phyloP scores from a whole-genome alignment of 352 stramenopile species.

The Pythium folliculosum region DNA sequence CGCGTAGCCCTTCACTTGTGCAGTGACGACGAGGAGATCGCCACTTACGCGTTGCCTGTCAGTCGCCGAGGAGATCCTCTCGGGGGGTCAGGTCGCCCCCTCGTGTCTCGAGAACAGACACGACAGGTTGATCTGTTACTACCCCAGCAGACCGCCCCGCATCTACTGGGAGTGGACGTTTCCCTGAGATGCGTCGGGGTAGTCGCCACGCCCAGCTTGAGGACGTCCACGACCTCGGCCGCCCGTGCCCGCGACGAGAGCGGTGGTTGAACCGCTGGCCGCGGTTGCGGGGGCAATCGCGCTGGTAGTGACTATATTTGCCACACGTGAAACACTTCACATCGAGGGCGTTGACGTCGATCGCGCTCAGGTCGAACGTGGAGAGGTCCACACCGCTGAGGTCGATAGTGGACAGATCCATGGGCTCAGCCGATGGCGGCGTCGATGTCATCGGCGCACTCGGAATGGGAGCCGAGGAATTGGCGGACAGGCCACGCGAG shows the following conservation, averaged over 20 bases:
- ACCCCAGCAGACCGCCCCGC: slow-evolving; percentile 6
- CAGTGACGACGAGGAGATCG: slow-evolving; percentile 18
- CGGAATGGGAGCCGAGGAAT: background rate
- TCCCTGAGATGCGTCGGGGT: slow-evolving; percentile 5
- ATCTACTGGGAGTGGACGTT: slow-evolving; percentile 29
- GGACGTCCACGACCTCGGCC: background rate
- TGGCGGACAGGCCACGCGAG: background rate
- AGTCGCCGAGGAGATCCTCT: slow-evolving; percentile 10
- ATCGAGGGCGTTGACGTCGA: slow-evolving; percentile 14
- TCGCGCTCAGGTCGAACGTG: slow-evolving; percentile 6
- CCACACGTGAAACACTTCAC: slow-evolving; percentile 21
- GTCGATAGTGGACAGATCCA: slow-evolving; percentile 4
- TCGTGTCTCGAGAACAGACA: background rate
- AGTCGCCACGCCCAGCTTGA: background rate
- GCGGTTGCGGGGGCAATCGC: slow-evolving; percentile 15
- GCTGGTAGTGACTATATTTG: slow-evolving; percentile 15
- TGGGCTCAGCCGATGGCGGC: background rate
- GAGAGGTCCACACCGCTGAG: slow-evolving; percentile 6
- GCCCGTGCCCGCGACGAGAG: background rate
- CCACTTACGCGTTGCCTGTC: slow-evolving; percentile 17
- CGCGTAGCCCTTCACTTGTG: slow-evolving; percentile 9
- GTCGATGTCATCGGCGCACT: background rate
- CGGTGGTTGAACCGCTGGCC: background rate
- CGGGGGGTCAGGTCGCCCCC: slow-evolving; percentile 20
- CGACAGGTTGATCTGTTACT: slow-evolving; percentile 18